phyloP scores from a whole-genome alignment of 2,329 filamentous ascomycete genomes.

The Fusarium sulawesiense region DNA sequence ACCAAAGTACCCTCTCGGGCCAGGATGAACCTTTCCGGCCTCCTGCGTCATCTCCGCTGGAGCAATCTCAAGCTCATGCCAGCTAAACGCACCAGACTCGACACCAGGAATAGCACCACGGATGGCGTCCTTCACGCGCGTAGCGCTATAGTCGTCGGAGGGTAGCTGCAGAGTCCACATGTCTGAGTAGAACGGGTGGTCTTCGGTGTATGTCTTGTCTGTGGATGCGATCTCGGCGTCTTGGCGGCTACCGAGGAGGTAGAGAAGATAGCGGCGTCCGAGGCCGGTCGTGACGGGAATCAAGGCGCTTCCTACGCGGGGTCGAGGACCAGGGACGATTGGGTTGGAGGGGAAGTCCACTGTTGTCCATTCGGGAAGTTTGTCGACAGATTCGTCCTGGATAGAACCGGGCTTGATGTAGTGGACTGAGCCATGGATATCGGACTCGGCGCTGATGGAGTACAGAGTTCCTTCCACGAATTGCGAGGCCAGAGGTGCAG shows the following conservation, averaged over 20 bases:
- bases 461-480: conserved; percentile 36
- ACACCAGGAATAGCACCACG: conserved; percentile 22
- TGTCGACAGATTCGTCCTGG: conserved; percentile 15
- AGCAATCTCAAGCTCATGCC: conserved; percentile 38
- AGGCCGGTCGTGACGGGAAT: conserved; percentile 24
- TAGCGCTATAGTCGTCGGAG: conserved; percentile 20
- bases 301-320: conserved; percentile 32
- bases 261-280: conserved; percentile 31
- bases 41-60: conserved; percentile 31
- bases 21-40: conserved; percentile 37
- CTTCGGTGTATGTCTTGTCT: conserved; percentile 19
- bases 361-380: conserved; percentile 14
- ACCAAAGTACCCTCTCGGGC: conserved; percentile 35
- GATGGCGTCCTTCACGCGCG: conserved; percentile 26
- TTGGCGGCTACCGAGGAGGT: conserved; percentile 36
- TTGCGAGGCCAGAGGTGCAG: conserved; percentile 11
- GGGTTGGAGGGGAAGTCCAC: conserved; percentile 35
- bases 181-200: conserved; percentile 33
- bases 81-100: conserved; percentile 30
- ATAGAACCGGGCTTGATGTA: conserved; percentile 13
- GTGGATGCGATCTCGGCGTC: conserved; percentile 8
- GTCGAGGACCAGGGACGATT: conserved; percentile 25
- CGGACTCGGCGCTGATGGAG: conserved; percentile 27
- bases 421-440: conserved; percentile 32
- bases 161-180: conserved; percentile 38